Evolutionary conservation across 1,284 basidiomycete species (phyloP).

Genomic region (Fomitopsis palustris): DNA sequence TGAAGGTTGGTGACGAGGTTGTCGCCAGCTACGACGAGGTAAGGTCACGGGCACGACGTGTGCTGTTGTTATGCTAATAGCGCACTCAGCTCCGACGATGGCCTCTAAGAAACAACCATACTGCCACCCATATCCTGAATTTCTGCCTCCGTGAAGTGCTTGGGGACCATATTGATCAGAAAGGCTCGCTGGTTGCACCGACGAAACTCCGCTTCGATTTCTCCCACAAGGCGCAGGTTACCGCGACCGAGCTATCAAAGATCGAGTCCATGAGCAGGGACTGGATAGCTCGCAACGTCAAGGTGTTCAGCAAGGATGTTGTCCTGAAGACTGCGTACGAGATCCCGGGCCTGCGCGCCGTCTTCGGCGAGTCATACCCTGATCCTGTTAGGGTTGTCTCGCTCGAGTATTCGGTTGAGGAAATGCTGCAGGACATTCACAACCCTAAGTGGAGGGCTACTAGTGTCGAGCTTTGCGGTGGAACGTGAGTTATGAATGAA

Average conservation of each 20-base stretch:
- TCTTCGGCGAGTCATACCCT: constrained; percentile 97
- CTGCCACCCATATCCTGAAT: constrained; percentile 98
- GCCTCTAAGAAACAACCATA: constrained; percentile 97
- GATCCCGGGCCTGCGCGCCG: constrained; percentile 92
- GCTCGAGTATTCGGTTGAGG: constrained; percentile 84
- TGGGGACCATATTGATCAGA: constrained; percentile 97
- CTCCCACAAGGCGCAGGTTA: constrained; percentile 89
- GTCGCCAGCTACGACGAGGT: constrained; percentile 77
- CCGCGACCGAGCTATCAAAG: constrained; percentile 69
- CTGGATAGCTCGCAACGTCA: constrained; percentile 90
- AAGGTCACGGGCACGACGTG: constrained; percentile 13
- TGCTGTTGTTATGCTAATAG: constrained; percentile 1
- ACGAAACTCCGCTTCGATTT: constrained; percentile 98
- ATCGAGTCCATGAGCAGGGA: constrained; percentile 85
- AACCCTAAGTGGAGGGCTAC: constrained; percentile 90
- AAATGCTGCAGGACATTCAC: constrained; percentile 81
- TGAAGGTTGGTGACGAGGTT: constrained; percentile 68
- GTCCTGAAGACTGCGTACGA: constrained; percentile 78
- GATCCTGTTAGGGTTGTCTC: constrained; percentile 96
- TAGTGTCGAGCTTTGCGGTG: constrained; percentile 97
- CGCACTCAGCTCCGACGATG: constrained; percentile 75
- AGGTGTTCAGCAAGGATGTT: constrained; percentile 88
- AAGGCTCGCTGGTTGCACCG: constrained; percentile 95
- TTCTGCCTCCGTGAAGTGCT: constrained; percentile 89
- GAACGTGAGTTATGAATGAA: constrained; percentile 67